Evolutionary conservation across 768 basidiomycete species (phyloP).

Genomic region (Naganishia antarctica): DNA sequence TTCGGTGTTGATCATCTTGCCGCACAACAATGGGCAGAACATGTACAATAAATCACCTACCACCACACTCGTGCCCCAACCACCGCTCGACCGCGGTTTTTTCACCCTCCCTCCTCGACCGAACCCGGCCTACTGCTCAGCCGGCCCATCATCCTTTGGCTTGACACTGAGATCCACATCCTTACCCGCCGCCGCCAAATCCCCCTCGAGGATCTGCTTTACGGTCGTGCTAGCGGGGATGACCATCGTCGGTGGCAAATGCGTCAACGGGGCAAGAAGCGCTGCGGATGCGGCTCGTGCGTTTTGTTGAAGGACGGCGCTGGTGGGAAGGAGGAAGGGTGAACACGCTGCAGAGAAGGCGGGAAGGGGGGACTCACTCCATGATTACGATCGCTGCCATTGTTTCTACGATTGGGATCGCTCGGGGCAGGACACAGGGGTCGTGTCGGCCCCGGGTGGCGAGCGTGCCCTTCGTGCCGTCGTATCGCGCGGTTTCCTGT

Average conservation of each 20-base stretch:
- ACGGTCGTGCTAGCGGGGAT: constrained; percentile 53
- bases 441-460: constrained; percentile 93
- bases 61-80: no score
- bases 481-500: constrained; percentile 86
- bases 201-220: constrained; percentile 33
- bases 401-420: constrained; percentile 94
- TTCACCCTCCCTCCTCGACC: not conserved
- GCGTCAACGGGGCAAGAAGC: constrained; percentile 71
- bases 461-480: constrained; percentile 79
- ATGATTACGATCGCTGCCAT: constrained; percentile 95
- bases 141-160: constrained; percentile 19
- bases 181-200: constrained; percentile 17
- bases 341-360: not conserved
- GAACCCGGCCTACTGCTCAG: not conserved
- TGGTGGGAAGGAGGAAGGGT: constrained; percentile 29
- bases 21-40: no score
- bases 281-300: constrained; percentile 68
- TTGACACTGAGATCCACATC: constrained; percentile 7
- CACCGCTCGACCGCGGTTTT: no score
- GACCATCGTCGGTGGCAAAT: constrained; percentile 89
- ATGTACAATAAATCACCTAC: no score
- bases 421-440: constrained; percentile 93
- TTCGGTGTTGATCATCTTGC: no score
- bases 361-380: constrained; percentile 55
- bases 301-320: constrained; percentile 79